phyloP scores from a whole-genome alignment of 495 filamentous ascomycete species.

The Xylaria cubensis region DNA sequence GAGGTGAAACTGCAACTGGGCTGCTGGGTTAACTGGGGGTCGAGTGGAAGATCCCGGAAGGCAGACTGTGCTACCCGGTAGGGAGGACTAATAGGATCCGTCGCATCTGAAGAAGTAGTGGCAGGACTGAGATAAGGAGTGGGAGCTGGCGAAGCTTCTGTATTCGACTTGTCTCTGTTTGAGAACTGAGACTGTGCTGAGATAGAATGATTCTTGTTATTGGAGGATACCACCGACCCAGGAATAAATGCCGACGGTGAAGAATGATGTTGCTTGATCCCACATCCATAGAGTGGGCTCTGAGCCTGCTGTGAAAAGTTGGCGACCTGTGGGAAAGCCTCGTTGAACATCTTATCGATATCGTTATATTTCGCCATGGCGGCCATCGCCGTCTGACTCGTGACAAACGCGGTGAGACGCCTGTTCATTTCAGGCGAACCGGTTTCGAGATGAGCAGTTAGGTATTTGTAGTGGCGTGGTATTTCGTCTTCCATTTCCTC shows the following conservation, averaged over 20 bases:
- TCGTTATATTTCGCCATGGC: constrained; percentile 57
- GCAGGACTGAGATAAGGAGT: constrained; percentile 41
- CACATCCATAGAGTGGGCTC: constrained; percentile 33
- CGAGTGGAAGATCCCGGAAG: constrained; percentile 28
- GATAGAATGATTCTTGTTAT: constrained; percentile 28
- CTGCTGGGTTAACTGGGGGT: constrained; percentile 34
- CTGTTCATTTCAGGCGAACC: constrained; percentile 62
- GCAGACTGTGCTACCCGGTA: constrained; percentile 31
- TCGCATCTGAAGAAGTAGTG: constrained; percentile 29
- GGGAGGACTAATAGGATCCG: constrained; percentile 29
- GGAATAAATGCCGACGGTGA: constrained; percentile 20
- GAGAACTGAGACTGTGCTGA: constrained; percentile 29
- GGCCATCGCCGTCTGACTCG: constrained; percentile 65
- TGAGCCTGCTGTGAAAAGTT: constrained; percentile 32
- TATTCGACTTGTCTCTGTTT: constrained; percentile 4
- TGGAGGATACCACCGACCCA: constrained; percentile 26
- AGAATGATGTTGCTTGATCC: constrained; percentile 23
- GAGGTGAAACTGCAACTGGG: constrained; percentile 35
- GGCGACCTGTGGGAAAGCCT: constrained; percentile 49
- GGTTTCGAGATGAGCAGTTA: constrained; percentile 62
- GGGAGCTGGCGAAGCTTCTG: constrained; percentile 24
- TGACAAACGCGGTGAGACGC: constrained; percentile 63
- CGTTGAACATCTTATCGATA: constrained; percentile 54
- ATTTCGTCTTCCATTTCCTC: constrained; percentile 87
- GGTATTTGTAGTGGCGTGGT: constrained; percentile 57